phyloP scores from a whole-genome alignment of 2,329 filamentous ascomycete species.

The Hypoxylon sp. region DNA sequence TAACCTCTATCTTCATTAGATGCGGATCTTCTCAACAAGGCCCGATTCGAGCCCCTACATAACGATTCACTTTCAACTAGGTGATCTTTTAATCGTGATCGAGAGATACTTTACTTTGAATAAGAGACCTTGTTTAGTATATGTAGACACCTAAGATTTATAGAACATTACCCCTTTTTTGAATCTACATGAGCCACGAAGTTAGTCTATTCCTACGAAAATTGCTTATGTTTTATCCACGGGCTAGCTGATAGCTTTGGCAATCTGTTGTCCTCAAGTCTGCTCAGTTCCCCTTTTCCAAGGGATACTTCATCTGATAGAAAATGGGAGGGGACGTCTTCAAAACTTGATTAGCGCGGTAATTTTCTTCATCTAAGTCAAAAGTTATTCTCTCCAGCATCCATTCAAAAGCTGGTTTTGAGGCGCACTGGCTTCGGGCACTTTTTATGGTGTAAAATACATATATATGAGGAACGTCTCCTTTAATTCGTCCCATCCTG shows the following conservation, averaged over 20 bases:
- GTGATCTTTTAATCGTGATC: too few relatives aligned
- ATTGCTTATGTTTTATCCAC: too few relatives aligned
- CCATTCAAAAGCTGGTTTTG: background rate
- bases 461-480: background rate
- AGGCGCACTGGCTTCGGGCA: too few relatives aligned
- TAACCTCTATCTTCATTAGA: background rate
- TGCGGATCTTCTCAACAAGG: too few relatives aligned
- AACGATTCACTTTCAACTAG: too few relatives aligned
- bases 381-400: background rate
- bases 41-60: too few relatives aligned
- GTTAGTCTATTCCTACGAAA: background rate
- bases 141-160: too few relatives aligned
- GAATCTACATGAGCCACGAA: background rate
- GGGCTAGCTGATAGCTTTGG: background rate
- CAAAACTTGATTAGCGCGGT: background rate
- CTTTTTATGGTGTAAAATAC: too few relatives aligned
- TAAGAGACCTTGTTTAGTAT: too few relatives aligned
- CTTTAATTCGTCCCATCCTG: background rate
- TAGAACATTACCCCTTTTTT: too few relatives aligned
- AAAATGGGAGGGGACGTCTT: background rate
- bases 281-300: background rate
- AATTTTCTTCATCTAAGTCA: background rate
- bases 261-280: background rate
- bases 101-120: too few relatives aligned
- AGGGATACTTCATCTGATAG: background rate